These are phyloP conservation scores for Dactylorhiza incarnata DNA, from an alignment of 106 monocot genomes.

Conservation along the genomic window DNA sequence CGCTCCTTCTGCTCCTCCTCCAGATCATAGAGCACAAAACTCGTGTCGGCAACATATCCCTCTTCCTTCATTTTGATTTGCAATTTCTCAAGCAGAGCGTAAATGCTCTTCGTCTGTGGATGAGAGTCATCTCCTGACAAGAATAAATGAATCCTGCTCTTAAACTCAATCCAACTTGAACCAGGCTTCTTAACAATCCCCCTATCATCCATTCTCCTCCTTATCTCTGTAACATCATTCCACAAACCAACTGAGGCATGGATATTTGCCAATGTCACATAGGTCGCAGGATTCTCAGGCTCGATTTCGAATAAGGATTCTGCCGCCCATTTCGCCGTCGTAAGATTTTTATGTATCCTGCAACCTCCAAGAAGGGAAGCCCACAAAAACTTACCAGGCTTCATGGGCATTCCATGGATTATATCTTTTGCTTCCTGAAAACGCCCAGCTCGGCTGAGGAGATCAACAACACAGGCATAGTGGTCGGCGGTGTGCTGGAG, in stretches of 20 bases:
- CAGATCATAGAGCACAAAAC: constrained; percentile 23
- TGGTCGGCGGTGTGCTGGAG: constrained; percentile 15
- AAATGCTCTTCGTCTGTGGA: constrained; percentile 10
- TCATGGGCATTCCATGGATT: constrained; percentile 18
- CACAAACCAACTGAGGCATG: constrained; percentile 14
- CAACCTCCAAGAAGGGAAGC: constrained; percentile 24
- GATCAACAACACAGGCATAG: constrained; percentile 21
- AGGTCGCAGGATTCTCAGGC: constrained; percentile 23
- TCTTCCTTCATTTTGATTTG: constrained; percentile 17
- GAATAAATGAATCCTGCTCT: constrained; percentile 15
- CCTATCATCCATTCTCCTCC: constrained; percentile 14
- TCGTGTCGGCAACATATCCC: constrained; percentile 20
- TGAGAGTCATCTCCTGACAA: constrained; percentile 18
- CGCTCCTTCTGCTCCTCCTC: constrained; percentile 29
- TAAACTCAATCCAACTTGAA: constrained; percentile 24
- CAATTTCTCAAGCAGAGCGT: constrained; percentile 6
- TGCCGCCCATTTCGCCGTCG: constrained; percentile 11
- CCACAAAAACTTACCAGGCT: constrained; percentile 27
- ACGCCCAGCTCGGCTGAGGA: constrained; percentile 19
- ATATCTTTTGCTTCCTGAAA: constrained; percentile 21
- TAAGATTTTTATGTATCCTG: constrained; percentile 17
- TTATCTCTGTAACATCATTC: constrained; percentile 4
- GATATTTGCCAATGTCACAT: constrained; percentile 23
- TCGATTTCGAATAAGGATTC: constrained; percentile 21
- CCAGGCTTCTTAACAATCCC: constrained; percentile 24